Base-by-base conservation (phyloP, 805 yeast species). In the Candida michaelii region DNA sequence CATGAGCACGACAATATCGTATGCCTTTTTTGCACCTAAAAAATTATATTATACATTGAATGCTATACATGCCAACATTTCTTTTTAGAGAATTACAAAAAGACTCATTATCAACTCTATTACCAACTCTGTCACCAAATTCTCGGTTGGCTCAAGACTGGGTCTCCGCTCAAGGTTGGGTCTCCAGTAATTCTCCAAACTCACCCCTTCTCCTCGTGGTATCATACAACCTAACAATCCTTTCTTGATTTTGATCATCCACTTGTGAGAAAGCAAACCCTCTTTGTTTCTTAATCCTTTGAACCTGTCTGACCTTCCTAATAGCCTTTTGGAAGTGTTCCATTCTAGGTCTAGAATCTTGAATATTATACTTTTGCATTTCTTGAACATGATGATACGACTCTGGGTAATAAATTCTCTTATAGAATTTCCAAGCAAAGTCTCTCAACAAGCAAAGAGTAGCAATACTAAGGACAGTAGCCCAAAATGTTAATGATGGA, bases 221-320 rank as follows among this genome's bases (percentile, higher is more conserved):
- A 63, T 93, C 99, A 56, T 93, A 93, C 71, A 95, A 88, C 55
- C 98, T 78, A 37, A 93, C 84, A 47, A 93, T 79, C 58, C 83
- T 82, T 51, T 89, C 97, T 66, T 90, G 97, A 27, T 95, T 95
- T 60, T 87, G 96, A 43, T 67, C 67, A 49, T 89, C 96, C 36
- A 86, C 89, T 63, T 93, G 98, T 5, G 97, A 89, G 56, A 93
- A 93, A 1, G 99, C 99, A 73, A 88, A 93, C 5, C 99, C 99
- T 66, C 98, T 82, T 66, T 93, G 99, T 58, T 93, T 93, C 61
- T 95, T 86, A 87, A 93, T 91, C 63, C 99, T 79, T 63, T 91
- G 96, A 29, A 93, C 98, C 65, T 95, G 99, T 65, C 99, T 83
- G 17, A 93, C 98, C 59, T 89, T 93, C 58, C 98, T 77, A 43